These are phyloP conservation scores for Arthroderma uncinatum DNA, from an alignment of 2,329 filamentous ascomycete genomes.

Conservation along the genomic window DNA sequence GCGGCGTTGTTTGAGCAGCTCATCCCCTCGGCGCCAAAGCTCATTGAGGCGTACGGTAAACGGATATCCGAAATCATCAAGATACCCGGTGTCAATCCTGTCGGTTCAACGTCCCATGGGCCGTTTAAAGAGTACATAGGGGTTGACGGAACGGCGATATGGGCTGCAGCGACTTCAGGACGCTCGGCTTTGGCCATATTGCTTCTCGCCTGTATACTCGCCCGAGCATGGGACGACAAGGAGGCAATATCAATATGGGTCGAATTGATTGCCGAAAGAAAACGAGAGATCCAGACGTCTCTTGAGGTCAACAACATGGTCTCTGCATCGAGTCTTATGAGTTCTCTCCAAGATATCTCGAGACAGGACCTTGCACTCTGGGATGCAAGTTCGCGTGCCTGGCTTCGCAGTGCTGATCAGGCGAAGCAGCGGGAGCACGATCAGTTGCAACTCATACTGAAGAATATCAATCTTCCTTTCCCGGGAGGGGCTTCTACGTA, in stretches of 20 bases:
- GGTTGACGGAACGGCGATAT: slow-evolving; percentile 16
- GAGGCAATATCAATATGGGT: slow-evolving; percentile 27
- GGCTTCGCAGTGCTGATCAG: slow-evolving; percentile 26
- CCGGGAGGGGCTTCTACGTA: slow-evolving; percentile 16
- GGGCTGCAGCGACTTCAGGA: slow-evolving; percentile 22
- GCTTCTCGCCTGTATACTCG: slow-evolving; percentile 28
- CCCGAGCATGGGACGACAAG: slow-evolving; percentile 17
- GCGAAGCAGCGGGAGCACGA: slow-evolving; percentile 19
- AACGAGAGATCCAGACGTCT: not conserved
- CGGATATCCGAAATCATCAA: slow-evolving; percentile 24
- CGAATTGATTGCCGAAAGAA: slow-evolving; percentile 19
- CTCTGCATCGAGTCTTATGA: not conserved
- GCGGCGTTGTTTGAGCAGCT: slow-evolving; percentile 31
- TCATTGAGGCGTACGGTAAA: slow-evolving; percentile 27
- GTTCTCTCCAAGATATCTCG: slow-evolving; percentile 14
- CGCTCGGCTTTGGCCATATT: slow-evolving; percentile 22
- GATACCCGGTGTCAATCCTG: not conserved
- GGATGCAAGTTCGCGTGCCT: slow-evolving; percentile 31
- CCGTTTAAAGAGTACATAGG: slow-evolving; percentile 12
- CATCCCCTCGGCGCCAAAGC: slow-evolving; percentile 22
- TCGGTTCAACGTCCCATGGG: not conserved
- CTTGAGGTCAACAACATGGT: not conserved
- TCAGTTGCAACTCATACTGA: slow-evolving; percentile 22
- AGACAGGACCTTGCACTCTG: slow-evolving; percentile 25
- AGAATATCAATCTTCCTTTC: slow-evolving; percentile 20